Conservation (phyloP, 768 basidiomycete genomes). For the Leucosporidium scottii region DNA sequence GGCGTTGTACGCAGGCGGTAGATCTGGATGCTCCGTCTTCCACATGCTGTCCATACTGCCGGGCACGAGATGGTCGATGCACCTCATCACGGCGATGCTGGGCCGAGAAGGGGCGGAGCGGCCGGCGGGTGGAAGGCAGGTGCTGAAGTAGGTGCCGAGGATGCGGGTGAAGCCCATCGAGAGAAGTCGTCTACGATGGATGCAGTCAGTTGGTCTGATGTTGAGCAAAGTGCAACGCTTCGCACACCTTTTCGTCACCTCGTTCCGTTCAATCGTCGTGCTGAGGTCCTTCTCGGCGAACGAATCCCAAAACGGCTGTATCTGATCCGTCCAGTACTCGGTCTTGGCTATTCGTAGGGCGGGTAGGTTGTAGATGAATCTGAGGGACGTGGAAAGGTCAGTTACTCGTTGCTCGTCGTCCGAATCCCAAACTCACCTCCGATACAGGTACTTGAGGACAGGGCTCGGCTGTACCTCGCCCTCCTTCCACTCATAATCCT, state of each 20-base stretch:
- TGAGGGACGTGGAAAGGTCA: neutral
- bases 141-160: slow-evolving; percentile 27
- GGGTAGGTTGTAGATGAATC: slow-evolving; percentile 27
- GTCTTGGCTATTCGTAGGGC: slow-evolving; percentile 15
- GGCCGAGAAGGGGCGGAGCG: slow-evolving; percentile 14
- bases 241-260: slow-evolving; percentile 29
- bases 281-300: slow-evolving; percentile 27
- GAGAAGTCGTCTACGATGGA: slow-evolving; percentile 20
- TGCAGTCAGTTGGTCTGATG: neutral
- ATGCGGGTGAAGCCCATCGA: slow-evolving; percentile 28
- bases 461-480: slow-evolving; percentile 2
- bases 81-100: slow-evolving; percentile 1
- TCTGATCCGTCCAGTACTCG: slow-evolving; percentile 24
- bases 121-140: slow-evolving; percentile 2
- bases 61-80: slow-evolving; percentile 23
- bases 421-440: slow-evolving; percentile 5
- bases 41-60: slow-evolving; percentile 27
- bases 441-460: slow-evolving; percentile 21
- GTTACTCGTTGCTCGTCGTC: neutral
- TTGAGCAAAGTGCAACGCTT: too few species aligned
- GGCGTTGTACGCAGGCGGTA: neutral
- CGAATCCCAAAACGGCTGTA: slow-evolving; percentile 30
- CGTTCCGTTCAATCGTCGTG: slow-evolving; percentile 22
- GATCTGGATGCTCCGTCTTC: neutral
- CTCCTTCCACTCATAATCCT: slow-evolving; percentile 11